Base-by-base conservation (phyloP, 495 filamentous ascomycete species). In the Tuber melanosporum region DNA sequence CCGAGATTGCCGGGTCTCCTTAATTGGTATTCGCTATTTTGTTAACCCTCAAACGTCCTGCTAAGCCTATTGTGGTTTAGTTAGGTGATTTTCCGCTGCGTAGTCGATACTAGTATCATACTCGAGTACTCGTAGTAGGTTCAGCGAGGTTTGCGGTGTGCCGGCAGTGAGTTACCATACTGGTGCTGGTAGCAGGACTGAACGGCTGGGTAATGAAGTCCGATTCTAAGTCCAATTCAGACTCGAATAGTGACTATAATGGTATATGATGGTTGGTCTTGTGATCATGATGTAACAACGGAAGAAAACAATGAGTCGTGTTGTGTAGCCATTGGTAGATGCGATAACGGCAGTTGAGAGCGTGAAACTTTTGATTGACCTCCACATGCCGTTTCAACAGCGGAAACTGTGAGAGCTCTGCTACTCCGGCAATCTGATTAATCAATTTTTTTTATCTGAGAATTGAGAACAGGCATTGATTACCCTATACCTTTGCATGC, bases 241-340 rank as follows among this genome's bases (percentile, higher is more conserved):
- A 66, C 57, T 66, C 26, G 14, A 66, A 36, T 36, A 32, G 57
- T 66, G 57, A 66, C 9, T 36, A 17, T 66, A 66, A 36, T 36
- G 14, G 26, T 66, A 66, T 36, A 66, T 36, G 57, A 66, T 32
- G 26, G 17, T 32, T 19, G 26, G 26, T 36, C 26, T 66, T 36
- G 57, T 36, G 32, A 66, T 66, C 1, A 26, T 36, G 32, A 66
- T 66, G 32, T 36, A 66, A 66, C 57, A 66, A 17, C 26, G 4
- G 57, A 66, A 66, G 57, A 8, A 66, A 66, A 36, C 57, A 5
- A 32, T 36, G 26, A 66, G 57, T 66, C 57, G 57, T 66, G 57
- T 66, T 66, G 57, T 66, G 57, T 66, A 66, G 57, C 57, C 57
- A 66, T 66, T 66, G 57, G 57, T 36, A 66, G 26, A 36, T 66